A percentile compares a stretch with the other conserved stretches of the same genome.
These are phyloP conservation scores for Corylus heterophylla DNA, from an alignment of 306 rosid genomes.

Conservation along the genomic window DNA sequence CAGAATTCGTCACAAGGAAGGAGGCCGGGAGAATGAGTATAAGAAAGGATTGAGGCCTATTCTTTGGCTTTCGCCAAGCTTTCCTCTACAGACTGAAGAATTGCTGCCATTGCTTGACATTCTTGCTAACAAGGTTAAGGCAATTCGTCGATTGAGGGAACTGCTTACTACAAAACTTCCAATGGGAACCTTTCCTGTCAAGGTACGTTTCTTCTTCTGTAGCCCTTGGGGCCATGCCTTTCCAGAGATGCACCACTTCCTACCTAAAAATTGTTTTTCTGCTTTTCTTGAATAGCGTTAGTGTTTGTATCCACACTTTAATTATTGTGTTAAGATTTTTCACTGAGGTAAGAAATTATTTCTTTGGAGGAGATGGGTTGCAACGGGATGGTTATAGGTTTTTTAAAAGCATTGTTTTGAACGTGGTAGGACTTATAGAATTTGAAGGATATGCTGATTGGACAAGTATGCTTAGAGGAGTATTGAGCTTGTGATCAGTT, in stretches of 20 bases:
- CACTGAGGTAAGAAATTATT: background rate
- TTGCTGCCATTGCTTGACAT: slow-evolving; percentile 94
- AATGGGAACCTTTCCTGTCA: slow-evolving; percentile 92
- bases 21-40: slow-evolving; percentile 79
- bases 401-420: too few species aligned
- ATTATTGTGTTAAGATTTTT: background rate
- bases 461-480: background rate
- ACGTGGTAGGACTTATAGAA: background rate
- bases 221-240: background rate
- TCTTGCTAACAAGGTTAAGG: slow-evolving; percentile 96
- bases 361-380: background rate
- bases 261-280: background rate
- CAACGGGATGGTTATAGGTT: background rate
- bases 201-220: slow-evolving; percentile 56
- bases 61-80: slow-evolving; percentile 95
- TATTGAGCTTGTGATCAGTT: background rate
- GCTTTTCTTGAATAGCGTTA: background rate
- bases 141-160: slow-evolving; percentile 95
- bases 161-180: slow-evolving; percentile 98
- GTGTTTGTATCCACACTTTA: background rate
- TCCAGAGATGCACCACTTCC: slow-evolving; percentile 13
- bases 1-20: slow-evolving; percentile 73
- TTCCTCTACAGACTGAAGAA: slow-evolving; percentile 84
- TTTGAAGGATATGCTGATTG: background rate
- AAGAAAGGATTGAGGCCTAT: slow-evolving; percentile 94